Evolutionary conservation across 257 asterid genomes (phyloP), one percentile per base, ranked within the genome.

Genomic region (Salvia rosmarinus): DNA sequence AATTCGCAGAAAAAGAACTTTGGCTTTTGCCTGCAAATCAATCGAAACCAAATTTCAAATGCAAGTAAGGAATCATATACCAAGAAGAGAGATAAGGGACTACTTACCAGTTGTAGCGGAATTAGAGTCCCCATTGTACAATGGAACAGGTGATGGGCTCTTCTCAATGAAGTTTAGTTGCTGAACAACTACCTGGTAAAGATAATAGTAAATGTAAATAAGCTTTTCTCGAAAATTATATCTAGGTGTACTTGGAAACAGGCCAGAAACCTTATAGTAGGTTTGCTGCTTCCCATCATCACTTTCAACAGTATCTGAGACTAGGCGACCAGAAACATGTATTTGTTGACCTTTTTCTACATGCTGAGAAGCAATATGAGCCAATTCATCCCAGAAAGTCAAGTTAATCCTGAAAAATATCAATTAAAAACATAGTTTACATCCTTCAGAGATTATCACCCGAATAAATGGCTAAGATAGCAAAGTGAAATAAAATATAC

Each of bases 311-410:
- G 95, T 87, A 81, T 93, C 98, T 3, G 97, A 80, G 70, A 86
- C 81, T 28, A 93, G 74, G 56, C 97, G 96, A 69, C 98, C 98
- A 21, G 89, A 78, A 51, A 94, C 90, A 17, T 83, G 83, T 72
- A 94, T 85, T 76, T 94, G 98, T 11, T 89, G 85, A 50, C 97
- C 97, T 87, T 89, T 90, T 79, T 93, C 97, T 14, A 94, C 83
- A 79, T 94, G 91, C 85, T 87, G 89, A 47, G 55, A 84, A 40
- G 97, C 92, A 80, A 88, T 75, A 60, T 86, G 84, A 43, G 97
- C 97, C 85, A 88, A 73, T 16, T 90, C 96, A 77, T 90, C 90
- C 97, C 97, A 90, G 81, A 90, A 87, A 61, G 94, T 84, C 86
- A 90, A 81, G 78, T 83, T 88, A 63, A 90, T 82, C 97, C 96